Percentiles rank a stretch among this genome's conserved stretches.
Evolutionary conservation across 805 yeast genomes (phyloP).

Genomic region (Brettanomyces custersianus): DNA sequence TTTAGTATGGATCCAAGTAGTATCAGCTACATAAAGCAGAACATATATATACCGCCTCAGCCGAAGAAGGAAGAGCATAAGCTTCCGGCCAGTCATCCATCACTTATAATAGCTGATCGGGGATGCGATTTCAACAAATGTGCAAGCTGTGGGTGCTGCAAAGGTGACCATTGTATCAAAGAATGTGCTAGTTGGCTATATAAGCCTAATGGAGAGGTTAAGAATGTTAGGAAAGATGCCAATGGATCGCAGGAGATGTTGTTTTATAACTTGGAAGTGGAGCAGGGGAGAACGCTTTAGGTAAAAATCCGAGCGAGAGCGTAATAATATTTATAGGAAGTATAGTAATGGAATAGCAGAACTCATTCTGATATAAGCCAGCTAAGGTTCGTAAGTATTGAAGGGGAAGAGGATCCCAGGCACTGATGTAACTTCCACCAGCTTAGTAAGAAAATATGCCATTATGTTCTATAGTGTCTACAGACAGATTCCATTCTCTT

Average conservation of each 20-base stretch:
- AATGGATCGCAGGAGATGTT: constrained; percentile 2
- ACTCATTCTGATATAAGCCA: too few species aligned
- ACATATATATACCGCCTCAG: constrained; percentile 26
- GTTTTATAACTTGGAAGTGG: constrained; percentile 1
- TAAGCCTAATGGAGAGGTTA: constrained; percentile 27
- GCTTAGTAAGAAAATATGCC: too few species aligned
- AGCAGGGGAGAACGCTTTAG: too few species aligned
- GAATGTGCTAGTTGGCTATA: constrained; percentile 28
- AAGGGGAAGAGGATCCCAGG: too few species aligned
- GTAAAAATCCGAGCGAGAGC: too few species aligned
- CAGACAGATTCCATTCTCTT: too few species aligned
- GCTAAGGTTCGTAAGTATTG: too few species aligned
- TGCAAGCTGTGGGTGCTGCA: constrained; percentile 25
- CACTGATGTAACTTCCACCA: too few species aligned
- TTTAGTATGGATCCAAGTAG: constrained; percentile 24
- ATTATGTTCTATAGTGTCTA: too few species aligned
- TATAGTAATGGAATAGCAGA: too few species aligned
- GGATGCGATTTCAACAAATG: constrained; percentile 18
- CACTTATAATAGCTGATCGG: constrained; percentile 26
- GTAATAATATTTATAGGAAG: too few species aligned
- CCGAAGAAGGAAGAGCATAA: constrained; percentile 12
- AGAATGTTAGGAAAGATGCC: constrained; percentile 7
- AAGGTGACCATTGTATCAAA: constrained; percentile 24
- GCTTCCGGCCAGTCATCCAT: constrained; percentile 27
- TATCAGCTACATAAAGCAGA: constrained; percentile 21